Percentiles rank a stretch among this genome's conserved stretches.
Evolutionary conservation across 306 rosid species (phyloP).

Genomic region (Benincasa hispida): DNA sequence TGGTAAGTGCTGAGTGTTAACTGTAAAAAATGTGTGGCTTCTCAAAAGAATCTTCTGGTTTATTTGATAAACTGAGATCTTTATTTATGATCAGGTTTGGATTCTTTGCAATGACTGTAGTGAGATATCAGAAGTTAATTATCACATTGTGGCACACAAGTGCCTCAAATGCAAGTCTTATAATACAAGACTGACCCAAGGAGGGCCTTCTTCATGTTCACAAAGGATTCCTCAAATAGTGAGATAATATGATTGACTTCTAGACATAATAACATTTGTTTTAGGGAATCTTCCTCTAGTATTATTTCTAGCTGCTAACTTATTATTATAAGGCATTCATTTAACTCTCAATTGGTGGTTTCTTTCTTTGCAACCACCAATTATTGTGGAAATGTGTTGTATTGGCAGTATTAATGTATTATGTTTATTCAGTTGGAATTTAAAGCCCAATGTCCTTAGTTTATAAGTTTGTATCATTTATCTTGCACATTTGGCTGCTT

Average conservation of each 20-base stretch:
- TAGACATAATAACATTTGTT: neutral
- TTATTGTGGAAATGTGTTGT: neutral
- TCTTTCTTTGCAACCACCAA: neutral
- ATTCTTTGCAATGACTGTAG: constrained; percentile 74
- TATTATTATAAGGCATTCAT: neutral
- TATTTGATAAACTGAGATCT: neutral
- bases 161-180: constrained; percentile 40
- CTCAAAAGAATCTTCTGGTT: neutral
- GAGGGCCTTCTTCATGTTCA: constrained; percentile 38
- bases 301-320: neutral
- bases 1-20: constrained; percentile 7
- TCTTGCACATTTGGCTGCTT: neutral
- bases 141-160: constrained; percentile 38
- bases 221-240: constrained; percentile 27
- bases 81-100: constrained; percentile 36
- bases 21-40: neutral
- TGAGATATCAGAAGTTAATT: constrained; percentile 40
- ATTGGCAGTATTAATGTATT: neutral
- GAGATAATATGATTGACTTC: constrained; percentile 14
- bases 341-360: neutral
- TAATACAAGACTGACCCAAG: constrained; percentile 45
- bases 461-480: neutral
- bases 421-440: neutral
- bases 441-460: neutral
- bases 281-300: neutral